Evolutionary conservation across 805 yeast genomes (phyloP), one percentile per base, ranked within the genome.

Genomic region (Pichia gijzeniarum): DNA sequence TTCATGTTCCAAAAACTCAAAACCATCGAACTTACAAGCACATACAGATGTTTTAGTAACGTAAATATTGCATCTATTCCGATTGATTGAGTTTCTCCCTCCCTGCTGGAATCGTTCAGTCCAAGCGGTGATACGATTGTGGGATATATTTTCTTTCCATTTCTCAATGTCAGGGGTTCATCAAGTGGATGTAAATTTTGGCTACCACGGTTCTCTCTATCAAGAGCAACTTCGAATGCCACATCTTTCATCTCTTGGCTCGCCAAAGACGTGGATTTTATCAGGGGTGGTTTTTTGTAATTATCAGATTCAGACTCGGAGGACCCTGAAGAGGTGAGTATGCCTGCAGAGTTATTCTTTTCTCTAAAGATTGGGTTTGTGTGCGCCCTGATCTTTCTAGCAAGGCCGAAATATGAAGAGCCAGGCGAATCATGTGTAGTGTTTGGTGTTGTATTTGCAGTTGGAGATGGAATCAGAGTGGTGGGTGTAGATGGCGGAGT

Each of bases 161-260:
- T 49, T 38, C 47, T 44, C 16, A 53, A 34, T 3, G 40, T 35
- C 5, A 62, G 37, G 3, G 67, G 66, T 46, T 57, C 59, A 43
- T 62, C 67, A 8, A 62, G 34, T 3, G 67, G 67, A 52, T 62
- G 67, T 9, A 59, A 42, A 43, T 57, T 59, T 35, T 50, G 43
- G 4, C 37, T 44, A 31, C 8, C 18, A 22, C 27, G 21, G 6
- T 44, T 42, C 46, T 50, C 43, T 33, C 47, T 46, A 20, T 33
- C 41, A 32, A 43, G 17, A 13, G 36, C 22, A 12, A 60, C 54
- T 46, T 62, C 66, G 43, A 61, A 62, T n/a, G 66, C 66, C 18
- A 57, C 53, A 36, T 56, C 58, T 28, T 53, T 53, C 53, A 50
- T 45, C 25, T 44, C 41, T 32, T 43, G 27, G 13, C 43, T 38